phyloP scores from a whole-genome alignment of 2,329 filamentous ascomycete species.

The Samsoniella hepiali region DNA sequence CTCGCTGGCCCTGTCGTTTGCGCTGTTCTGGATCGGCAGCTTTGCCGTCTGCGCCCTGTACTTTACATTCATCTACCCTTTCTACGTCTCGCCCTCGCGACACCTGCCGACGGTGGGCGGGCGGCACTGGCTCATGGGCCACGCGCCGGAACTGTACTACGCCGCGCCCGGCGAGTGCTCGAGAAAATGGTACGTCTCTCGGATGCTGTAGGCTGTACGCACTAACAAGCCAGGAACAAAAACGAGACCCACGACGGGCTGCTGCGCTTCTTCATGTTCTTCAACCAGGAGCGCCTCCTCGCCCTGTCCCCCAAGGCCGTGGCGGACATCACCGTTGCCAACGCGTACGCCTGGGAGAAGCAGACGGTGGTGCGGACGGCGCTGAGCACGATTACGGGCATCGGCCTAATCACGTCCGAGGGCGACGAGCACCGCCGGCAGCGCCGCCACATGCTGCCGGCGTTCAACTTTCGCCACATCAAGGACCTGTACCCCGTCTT shows the following conservation, averaged over 20 bases:
- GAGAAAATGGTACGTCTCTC: slow-evolving; percentile 45
- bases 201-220: not conserved
- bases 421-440: slow-evolving; percentile 87
- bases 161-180: slow-evolving; percentile 43
- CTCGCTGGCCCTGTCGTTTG: slow-evolving; percentile 34
- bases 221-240: slow-evolving; percentile 51
- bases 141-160: slow-evolving; percentile 39
- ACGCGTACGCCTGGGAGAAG: slow-evolving; percentile 68
- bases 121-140: slow-evolving; percentile 47
- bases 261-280: slow-evolving; percentile 61
- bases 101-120: slow-evolving; percentile 41
- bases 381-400: slow-evolving; percentile 63
- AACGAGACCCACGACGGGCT: slow-evolving; percentile 64
- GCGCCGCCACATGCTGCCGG: slow-evolving; percentile 74
- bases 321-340: slow-evolving; percentile 66
- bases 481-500: slow-evolving; percentile 83
- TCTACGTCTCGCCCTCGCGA: slow-evolving; percentile 41
- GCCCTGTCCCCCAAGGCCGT: slow-evolving; percentile 61
- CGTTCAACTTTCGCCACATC: slow-evolving; percentile 81
- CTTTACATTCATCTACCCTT: slow-evolving; percentile 40
- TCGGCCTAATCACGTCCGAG: slow-evolving; percentile 75
- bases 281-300: slow-evolving; percentile 63
- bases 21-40: slow-evolving; percentile 32
- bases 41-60: slow-evolving; percentile 30
- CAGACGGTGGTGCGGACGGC: slow-evolving; percentile 49